These are phyloP conservation scores for Aspergillus incahuasiensis DNA, from an alignment of 495 filamentous ascomycete genomes.

Conservation along the genomic window DNA sequence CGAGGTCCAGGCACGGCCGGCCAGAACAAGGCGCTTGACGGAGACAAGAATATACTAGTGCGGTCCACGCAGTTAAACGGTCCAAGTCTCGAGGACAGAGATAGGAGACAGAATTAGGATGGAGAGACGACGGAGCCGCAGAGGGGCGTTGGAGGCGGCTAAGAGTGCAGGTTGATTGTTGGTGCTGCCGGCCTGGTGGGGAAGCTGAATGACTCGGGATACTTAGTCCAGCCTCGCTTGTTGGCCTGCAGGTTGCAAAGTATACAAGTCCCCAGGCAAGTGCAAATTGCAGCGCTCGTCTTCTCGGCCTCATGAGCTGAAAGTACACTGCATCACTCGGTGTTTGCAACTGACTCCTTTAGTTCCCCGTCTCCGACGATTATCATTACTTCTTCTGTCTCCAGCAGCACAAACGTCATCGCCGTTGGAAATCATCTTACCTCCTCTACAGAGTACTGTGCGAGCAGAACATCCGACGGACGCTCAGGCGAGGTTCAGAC, in stretches of 20 bases:
- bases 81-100: not conserved
- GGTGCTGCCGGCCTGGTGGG: conserved; percentile 19
- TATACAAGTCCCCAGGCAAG: not conserved
- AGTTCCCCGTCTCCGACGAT: not conserved
- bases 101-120: not conserved
- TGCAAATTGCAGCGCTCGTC: not conserved
- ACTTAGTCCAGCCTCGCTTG: not conserved
- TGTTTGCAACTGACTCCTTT: not conserved
- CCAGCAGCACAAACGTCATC: not conserved
- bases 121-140: conserved; percentile 1
- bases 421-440: not conserved
- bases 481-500: not conserved
- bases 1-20: conserved; percentile 1
- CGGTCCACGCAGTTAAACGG: not conserved
- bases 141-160: not conserved
- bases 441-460: not conserved
- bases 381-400: not conserved
- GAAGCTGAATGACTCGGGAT: conserved; percentile 6
- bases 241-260: not conserved
- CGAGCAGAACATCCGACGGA: not conserved
- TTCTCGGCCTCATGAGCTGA: not conserved
- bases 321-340: not conserved
- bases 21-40: not conserved
- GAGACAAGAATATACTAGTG: conserved; percentile 1
- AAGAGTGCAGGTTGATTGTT: conserved; percentile 11